Base-by-base conservation (phyloP, 2,329 filamentous ascomycete species). In the Aspergillus sp. region DNA sequence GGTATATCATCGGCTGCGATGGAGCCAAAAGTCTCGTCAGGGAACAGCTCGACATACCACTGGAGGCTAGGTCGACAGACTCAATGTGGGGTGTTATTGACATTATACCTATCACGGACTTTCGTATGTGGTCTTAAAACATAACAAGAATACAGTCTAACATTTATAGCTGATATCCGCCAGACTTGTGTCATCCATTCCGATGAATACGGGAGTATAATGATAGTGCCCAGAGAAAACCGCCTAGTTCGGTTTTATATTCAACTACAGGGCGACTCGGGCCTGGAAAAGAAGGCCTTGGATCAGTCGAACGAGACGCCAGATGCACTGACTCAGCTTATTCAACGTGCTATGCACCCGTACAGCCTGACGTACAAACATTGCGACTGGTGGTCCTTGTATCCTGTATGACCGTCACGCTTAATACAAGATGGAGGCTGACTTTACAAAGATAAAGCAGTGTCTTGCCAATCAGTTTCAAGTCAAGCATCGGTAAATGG, bases 1-100 rank as follows among this genome's bases (percentile, higher is more conserved):
- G 86, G 66, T 90, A 88, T 60, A 77, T 90, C 30, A 78, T 91
- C 4, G 88, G 87, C 0, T 86, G 84, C 45, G 88, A 90, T 61
- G 88, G 88, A 0, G 87, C 88, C 0, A 86, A 87, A 65, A 86
- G 82, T 56, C 89, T 86, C 85, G 85, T 83, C 0, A 75, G 87
- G 40, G 78, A 80, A 54, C 78, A 84, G 54, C 73, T 89, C 1
- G 82, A 83, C 0, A 80, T 84, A 33, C 75, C 80, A 33, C 75
- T 87, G 47, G 76, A 83, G 47, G 84, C 84, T 5, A 83, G 86
- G 51, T 79, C 78, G 20, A 76, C 74, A 1, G 74, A 79, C 55
- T 73, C 73, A 44, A 70, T 76, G 13, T 79, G 77, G 78, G 79
- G 77, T 3, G 78, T 81, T 2, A 64, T 80, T 58, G 82, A 85